phyloP scores from a whole-genome alignment of 257 asterid genomes.

The Solanum raphanifolium region DNA sequence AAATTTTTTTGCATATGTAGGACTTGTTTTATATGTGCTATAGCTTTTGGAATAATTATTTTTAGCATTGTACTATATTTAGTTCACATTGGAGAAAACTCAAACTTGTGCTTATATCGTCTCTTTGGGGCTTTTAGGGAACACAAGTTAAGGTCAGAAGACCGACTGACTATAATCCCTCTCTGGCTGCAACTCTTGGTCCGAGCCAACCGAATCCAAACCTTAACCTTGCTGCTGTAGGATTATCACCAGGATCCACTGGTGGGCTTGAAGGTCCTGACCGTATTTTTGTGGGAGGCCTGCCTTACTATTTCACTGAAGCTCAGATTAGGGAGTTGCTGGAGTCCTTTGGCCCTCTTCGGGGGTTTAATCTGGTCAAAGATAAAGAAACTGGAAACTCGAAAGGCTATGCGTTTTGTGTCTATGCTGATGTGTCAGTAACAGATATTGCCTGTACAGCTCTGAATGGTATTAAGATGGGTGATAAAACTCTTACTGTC shows the following conservation, averaged over 20 bases:
- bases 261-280: constrained; percentile 99
- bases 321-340: constrained; percentile 88
- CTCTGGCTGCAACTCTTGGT: constrained; percentile 95
- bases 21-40: background rate
- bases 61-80: background rate
- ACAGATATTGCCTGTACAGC: constrained; percentile 99
- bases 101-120: background rate
- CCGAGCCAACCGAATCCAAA: constrained; percentile 93
- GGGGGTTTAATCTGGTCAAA: constrained; percentile 92
- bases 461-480: constrained; percentile 98
- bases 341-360: constrained; percentile 94
- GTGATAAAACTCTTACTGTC: constrained; percentile 92
- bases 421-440: constrained; percentile 78
- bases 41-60: background rate
- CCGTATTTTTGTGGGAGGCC: constrained; percentile 92
- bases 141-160: constrained; percentile 98
- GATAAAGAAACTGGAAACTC: constrained; percentile 99
- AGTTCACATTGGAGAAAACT: background rate
- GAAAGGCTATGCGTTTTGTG: constrained; percentile 99
- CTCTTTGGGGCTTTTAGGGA: constrained; percentile 37
- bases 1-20: background rate
- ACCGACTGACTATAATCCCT: constrained; percentile 96
- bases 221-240: constrained; percentile 86
- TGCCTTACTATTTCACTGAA: constrained; percentile 93
- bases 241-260: constrained; percentile 81